Conservation (phyloP, 371 early-diverging fungal species). For the Haplosporangium sp. region DNA sequence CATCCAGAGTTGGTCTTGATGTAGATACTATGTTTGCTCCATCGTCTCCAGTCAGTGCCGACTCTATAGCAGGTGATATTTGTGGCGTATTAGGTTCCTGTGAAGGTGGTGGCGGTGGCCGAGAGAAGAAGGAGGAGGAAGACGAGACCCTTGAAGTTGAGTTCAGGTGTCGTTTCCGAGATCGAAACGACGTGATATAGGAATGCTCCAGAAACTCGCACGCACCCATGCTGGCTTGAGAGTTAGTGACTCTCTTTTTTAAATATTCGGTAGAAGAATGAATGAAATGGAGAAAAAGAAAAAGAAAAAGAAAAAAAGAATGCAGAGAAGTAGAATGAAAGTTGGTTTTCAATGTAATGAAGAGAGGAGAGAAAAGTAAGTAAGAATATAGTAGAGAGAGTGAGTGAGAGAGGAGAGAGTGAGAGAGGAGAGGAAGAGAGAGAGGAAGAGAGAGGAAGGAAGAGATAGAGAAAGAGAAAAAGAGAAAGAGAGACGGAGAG, state of each 20-base stretch:
- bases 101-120: neutral
- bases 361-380: neutral
- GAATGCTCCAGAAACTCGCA: slow-evolving; percentile 17
- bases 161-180: slow-evolving; percentile 6
- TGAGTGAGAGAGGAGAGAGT: neutral
- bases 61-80: neutral
- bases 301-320: neutral
- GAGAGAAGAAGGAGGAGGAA: slow-evolving; percentile 7
- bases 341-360: neutral
- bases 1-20: neutral
- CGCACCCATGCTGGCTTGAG: slow-evolving; percentile 5
- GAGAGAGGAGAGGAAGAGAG: neutral
- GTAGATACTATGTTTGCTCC: neutral
- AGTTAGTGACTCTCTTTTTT: neutral
- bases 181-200: slow-evolving; percentile 40
- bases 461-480: neutral
- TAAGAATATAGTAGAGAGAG: neutral
- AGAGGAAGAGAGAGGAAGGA: neutral
- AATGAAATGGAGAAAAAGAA: too few relatives aligned
- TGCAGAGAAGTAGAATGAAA: neutral
- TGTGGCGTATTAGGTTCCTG: neutral
- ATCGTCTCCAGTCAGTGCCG: neutral
- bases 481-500: neutral
- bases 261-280: neutral
- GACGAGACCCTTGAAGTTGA: slow-evolving; percentile 1